Base-by-base conservation (phyloP, 345 rosid genomes). In the Psidium friedrichsthalianum region DNA sequence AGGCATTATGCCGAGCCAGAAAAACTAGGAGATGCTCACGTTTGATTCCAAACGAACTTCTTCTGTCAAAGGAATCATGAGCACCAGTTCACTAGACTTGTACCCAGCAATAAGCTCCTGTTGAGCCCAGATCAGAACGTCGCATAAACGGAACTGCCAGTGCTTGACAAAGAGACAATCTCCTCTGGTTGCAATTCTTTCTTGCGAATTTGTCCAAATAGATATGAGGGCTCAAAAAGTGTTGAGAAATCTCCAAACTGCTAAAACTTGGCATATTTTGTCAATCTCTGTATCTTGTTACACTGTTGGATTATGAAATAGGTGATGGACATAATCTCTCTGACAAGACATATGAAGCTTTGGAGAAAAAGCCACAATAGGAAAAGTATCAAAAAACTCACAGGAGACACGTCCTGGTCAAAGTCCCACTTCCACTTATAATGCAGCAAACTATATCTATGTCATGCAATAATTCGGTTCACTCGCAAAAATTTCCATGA, bases 61-160 rank as follows among this genome's bases (percentile, higher is more conserved):
- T n/a, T n/a, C n/a, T n/a, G n/a, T n/a, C n/a, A n/a, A n/a, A n/a
- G n/a, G n/a, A n/a, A n/a, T n/a, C 42, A 7, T 22, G 0, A 64
- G 76, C 44, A 15, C 76, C 3, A 0, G 11, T 59, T 16, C 42
- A 29, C 11, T 0, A 0, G 76, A 29, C 22, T 22, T 8, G 10
- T 10, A 7, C 3, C 76, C 2, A 64, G 44, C 11, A 64, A 15
- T 21, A 29, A 3, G 11, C 74, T 61, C 40, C 21, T 27, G 8
- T 14, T 2, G 5, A 61, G 40, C 1, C 10, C 0, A 27, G 74
- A 59, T 61, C 21, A 61, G 0, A 61, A 14, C 0, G 21, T 14
- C 1, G 40, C 11, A 61, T 61, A 61, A 27, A 15, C 0, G 0
- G 0, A 61, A 61, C 0, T 14, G 10, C 40, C 0, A 27, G 16